Evolutionary conservation across 2,329 filamentous ascomycete genomes (phyloP).

Genomic region (Stemphylium lycopersici): DNA sequence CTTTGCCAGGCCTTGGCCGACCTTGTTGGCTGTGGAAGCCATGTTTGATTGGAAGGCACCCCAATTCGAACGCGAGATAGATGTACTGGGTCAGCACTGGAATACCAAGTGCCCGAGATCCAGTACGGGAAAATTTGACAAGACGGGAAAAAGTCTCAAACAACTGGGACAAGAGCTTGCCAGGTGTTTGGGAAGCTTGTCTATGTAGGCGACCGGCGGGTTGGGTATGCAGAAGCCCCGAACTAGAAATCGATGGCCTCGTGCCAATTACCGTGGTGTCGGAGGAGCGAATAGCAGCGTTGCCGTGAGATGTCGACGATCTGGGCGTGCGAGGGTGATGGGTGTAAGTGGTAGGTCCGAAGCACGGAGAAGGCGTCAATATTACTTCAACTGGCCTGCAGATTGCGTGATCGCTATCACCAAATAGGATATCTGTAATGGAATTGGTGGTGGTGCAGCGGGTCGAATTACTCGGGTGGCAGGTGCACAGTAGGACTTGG

Average conservation of each 20-base stretch:
- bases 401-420: slow-evolving; percentile 7
- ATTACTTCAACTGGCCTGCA: slow-evolving; percentile 1
- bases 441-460: neutral
- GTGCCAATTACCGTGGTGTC: slow-evolving; percentile 1
- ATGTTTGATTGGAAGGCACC: slow-evolving; percentile 18
- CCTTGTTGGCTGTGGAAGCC: slow-evolving; percentile 56
- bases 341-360: slow-evolving; percentile 16
- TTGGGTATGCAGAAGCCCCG: slow-evolving; percentile 16
- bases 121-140: slow-evolving; percentile 18
- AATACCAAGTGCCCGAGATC: slow-evolving; percentile 20
- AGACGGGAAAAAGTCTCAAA: slow-evolving; percentile 34
- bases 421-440: slow-evolving; percentile 1
- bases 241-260: slow-evolving; percentile 16
- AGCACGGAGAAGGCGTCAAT: neutral
- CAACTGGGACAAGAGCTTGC: slow-evolving; percentile 28
- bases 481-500: slow-evolving; percentile 5
- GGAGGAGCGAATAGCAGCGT: slow-evolving; percentile 2
- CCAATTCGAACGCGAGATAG: slow-evolving; percentile 2
- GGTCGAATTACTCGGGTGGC: slow-evolving; percentile 1
- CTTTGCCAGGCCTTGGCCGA: slow-evolving; percentile 78
- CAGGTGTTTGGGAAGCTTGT: slow-evolving; percentile 36
- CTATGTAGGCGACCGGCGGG: slow-evolving; percentile 22
- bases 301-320: slow-evolving; percentile 9
- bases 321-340: slow-evolving; percentile 11
- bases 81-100: slow-evolving; percentile 16